These are phyloP conservation scores for Coccomyxa sp. DNA, from an alignment of 139 green algal genomes.

Conservation along the genomic window DNA sequence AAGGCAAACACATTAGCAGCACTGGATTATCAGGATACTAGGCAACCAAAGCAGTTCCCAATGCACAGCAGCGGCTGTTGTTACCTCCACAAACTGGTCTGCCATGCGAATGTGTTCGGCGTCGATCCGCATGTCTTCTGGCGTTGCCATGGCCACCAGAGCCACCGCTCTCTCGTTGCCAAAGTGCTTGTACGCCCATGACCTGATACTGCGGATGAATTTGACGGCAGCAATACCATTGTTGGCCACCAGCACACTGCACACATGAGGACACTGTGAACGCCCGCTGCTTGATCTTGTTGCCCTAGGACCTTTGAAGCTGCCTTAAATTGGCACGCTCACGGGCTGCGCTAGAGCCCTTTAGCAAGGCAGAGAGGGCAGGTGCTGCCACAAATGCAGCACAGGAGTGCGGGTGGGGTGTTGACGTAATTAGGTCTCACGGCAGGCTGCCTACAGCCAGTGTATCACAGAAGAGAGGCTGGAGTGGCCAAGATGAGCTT, in stretches of 20 bases:
- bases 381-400: background rate
- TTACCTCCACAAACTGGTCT: constrained; percentile 98
- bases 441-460: too few relatives aligned
- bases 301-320: too few relatives aligned
- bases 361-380: background rate
- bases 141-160: constrained; percentile 93
- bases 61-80: too few relatives aligned
- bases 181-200: constrained; percentile 78
- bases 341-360: background rate
- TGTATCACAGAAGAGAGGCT: too few relatives aligned
- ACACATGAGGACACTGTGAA: too few relatives aligned
- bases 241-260: constrained; percentile 91
- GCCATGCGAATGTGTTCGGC: constrained; percentile 95
- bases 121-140: constrained; percentile 91
- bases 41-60: too few relatives aligned
- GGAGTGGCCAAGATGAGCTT: background rate
- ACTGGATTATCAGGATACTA: too few relatives aligned
- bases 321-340: background rate
- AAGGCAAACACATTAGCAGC: too few relatives aligned
- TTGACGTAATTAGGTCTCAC: too few relatives aligned
- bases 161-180: constrained; percentile 60
- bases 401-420: background rate
- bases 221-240: constrained; percentile 95
- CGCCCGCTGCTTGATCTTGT: too few relatives aligned
- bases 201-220: constrained; percentile 91